phyloP scores from a whole-genome alignment of 768 basidiomycete genomes.

The Macrocybe gigantea region DNA sequence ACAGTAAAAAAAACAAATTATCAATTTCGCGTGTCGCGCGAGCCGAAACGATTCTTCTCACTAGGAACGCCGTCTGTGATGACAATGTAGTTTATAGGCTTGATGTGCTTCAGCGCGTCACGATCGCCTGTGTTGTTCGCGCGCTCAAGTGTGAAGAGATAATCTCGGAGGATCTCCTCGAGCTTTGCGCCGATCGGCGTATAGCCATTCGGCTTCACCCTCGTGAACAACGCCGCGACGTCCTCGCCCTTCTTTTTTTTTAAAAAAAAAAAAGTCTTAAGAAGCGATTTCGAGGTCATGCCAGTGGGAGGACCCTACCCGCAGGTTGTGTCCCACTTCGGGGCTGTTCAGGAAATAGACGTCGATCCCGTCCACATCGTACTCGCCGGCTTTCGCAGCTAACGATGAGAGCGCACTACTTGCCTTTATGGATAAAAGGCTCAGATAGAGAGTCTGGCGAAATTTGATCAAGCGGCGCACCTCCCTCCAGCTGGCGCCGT shows the following conservation, averaged over 20 bases:
- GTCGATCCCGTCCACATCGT: slow-evolving; percentile 58
- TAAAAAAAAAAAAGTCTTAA: neutral
- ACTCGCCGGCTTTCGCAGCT: slow-evolving; percentile 39
- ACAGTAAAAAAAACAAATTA: neutral
- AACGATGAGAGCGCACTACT: slow-evolving; percentile 40
- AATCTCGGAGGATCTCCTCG: slow-evolving; percentile 23
- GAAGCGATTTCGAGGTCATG: neutral
- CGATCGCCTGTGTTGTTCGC: slow-evolving; percentile 17
- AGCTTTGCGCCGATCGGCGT: slow-evolving; percentile 39
- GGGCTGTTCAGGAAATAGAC: slow-evolving; percentile 51
- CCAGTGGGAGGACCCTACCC: slow-evolving; percentile 19
- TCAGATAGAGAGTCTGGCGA: neutral
- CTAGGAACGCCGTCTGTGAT: slow-evolving; percentile 62
- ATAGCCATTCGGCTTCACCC: slow-evolving; percentile 34
- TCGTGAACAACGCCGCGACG: slow-evolving; percentile 37
- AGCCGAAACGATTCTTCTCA: slow-evolving; percentile 19
- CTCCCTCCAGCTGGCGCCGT: slow-evolving; percentile 41
- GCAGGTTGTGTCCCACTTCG: slow-evolving; percentile 26
- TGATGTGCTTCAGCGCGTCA: slow-evolving; percentile 28
- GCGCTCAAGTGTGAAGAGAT: slow-evolving; percentile 18
- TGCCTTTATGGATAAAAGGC: slow-evolving; percentile 23
- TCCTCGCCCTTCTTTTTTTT: slow-evolving; percentile 25
- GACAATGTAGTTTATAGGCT: slow-evolving; percentile 53
- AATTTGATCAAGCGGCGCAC: slow-evolving; percentile 19
- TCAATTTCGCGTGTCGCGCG: neutral